phyloP scores from a whole-genome alignment of 345 rosid genomes.

The Eucalyptus curtisii region DNA sequence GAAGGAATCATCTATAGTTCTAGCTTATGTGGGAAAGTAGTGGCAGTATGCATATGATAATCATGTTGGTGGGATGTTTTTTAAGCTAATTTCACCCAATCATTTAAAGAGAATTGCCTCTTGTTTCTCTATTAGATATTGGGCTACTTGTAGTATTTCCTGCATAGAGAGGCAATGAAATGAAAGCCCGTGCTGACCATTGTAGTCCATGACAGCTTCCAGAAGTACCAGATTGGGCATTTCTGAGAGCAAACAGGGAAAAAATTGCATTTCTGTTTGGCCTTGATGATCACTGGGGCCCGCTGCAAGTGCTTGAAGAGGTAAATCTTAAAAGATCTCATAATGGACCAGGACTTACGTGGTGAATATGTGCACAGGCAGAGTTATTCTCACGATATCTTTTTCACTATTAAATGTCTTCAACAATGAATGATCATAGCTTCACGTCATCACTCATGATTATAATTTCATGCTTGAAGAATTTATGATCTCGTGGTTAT shows the following conservation, averaged over 20 bases:
- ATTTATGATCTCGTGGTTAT: background rate
- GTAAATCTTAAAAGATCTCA: conserved; percentile 2
- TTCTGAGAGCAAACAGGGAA: conserved; percentile 39
- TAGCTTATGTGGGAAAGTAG: background rate
- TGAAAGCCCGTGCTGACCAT: background rate
- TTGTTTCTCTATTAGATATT: background rate
- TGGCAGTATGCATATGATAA: background rate
- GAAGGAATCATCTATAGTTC: background rate
- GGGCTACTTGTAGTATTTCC: background rate
- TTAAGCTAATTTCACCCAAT: background rate
- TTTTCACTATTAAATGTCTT: background rate
- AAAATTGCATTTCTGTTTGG: conserved; percentile 68
- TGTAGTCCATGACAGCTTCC: conserved; percentile 35
- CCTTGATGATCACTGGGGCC: conserved; percentile 84
- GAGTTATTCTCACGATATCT: background rate
- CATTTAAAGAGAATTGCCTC: background rate
- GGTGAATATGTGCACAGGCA: background rate
- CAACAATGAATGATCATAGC: background rate
- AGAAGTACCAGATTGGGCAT: conserved; percentile 65
- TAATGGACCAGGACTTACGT: background rate
- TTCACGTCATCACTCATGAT: background rate
- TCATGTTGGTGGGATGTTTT: background rate
- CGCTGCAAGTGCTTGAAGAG: conserved; percentile 65
- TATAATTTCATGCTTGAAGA: background rate
- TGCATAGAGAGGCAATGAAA: background rate